These are phyloP conservation scores for Boletus vinaceobasis DNA, from an alignment of 768 basidiomycete genomes.

Conservation along the genomic window DNA sequence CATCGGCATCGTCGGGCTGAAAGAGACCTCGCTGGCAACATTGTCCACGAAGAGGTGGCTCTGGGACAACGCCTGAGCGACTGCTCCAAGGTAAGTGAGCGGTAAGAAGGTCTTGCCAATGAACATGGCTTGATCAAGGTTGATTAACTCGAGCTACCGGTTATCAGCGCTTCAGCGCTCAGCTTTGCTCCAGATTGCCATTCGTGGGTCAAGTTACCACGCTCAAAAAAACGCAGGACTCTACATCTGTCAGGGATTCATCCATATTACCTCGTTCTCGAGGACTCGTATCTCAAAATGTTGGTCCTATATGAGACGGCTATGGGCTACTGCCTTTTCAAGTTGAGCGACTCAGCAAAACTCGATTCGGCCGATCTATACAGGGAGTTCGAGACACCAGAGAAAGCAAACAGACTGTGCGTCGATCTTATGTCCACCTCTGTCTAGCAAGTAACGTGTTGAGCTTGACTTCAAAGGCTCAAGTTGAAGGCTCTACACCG, in stretches of 20 bases:
- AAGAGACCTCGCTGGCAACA: background rate
- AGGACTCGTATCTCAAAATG: constrained; percentile 47
- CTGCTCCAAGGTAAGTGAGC: constrained; percentile 1
- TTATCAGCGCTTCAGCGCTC: too few relatives aligned
- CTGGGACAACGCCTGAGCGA: constrained; percentile 6
- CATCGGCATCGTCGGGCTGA: constrained; percentile 3
- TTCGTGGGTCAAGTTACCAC: constrained; percentile 29
- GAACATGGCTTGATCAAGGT: background rate
- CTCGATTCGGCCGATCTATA: constrained; percentile 81
- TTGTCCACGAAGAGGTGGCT: background rate
- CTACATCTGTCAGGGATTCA: background rate
- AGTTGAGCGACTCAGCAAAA: constrained; percentile 86
- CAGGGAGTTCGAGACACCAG: constrained; percentile 91
- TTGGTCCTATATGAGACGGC: constrained; percentile 96
- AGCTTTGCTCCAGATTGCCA: constrained; percentile 9
- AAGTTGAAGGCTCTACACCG: constrained; percentile 95
- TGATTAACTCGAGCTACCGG: background rate
- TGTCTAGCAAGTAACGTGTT: constrained; percentile 8
- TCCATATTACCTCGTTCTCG: background rate
- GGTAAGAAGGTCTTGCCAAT: background rate
- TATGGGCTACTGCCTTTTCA: constrained; percentile 97
- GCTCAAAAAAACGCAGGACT: constrained; percentile 29
- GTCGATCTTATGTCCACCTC: constrained; percentile 31
- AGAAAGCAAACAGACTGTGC: constrained; percentile 88
- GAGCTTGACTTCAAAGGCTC: constrained; percentile 50